Evolutionary conservation across 441 rosid species (phyloP).

Genomic region (Brassica hybrid): DNA sequence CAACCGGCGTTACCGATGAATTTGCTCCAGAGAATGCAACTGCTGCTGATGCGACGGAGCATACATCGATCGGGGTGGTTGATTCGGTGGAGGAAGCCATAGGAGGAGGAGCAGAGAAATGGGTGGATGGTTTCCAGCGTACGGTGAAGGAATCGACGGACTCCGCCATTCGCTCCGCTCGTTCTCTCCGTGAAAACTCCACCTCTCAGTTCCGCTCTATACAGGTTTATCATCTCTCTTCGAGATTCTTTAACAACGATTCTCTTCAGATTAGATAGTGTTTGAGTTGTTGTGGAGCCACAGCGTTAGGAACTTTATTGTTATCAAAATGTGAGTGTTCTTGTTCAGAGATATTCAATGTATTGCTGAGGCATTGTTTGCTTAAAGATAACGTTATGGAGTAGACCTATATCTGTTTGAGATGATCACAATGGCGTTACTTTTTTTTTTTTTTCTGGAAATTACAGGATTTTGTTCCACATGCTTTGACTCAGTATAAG

Average conservation of each 20-base stretch:
- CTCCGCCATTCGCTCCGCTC: constrained; percentile 76
- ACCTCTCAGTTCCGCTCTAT: constrained; percentile 66
- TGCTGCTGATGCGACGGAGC: background rate
- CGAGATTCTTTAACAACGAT: constrained; percentile 19
- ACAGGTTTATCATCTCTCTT: constrained; percentile 49
- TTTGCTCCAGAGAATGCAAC: background rate
- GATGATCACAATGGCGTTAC: background rate
- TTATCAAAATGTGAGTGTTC: no score
- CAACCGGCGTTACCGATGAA: constrained; percentile 34
- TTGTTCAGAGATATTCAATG: no score
- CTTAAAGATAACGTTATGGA: no score
- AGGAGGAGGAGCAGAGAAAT: constrained; percentile 43
- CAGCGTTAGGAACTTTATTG: background rate
- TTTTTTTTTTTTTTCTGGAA: background rate
- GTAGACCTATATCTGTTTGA: no score
- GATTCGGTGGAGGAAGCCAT: constrained; percentile 28
- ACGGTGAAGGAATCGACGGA: constrained; percentile 67
- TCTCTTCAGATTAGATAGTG: constrained; percentile 21
- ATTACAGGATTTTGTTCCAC: constrained; percentile 59
- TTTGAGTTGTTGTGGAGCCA: constrained; percentile 12
- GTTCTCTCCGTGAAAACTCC: constrained; percentile 64
- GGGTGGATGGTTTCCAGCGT: constrained; percentile 75
- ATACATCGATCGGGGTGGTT: constrained; percentile 28
- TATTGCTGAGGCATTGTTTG: no score
- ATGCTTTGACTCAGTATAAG: constrained; percentile 52